These are phyloP conservation scores for Thymus mandschuricus DNA, from an alignment of 257 asterid genomes.

Conservation along the genomic window DNA sequence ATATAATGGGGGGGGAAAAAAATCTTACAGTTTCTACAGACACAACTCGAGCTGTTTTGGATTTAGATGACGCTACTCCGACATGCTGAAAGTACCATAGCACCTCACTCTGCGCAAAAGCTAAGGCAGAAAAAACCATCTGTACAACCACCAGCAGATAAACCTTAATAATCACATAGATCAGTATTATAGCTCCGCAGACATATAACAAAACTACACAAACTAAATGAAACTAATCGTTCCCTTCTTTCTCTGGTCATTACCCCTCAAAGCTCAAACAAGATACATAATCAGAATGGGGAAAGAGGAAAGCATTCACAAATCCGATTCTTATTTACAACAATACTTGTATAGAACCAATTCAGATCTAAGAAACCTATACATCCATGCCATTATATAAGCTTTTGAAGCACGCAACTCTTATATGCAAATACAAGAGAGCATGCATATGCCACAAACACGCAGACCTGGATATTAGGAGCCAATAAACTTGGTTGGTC, in stretches of 20 bases:
- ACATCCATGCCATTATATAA: conserved; percentile 12
- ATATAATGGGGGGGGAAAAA: conserved; percentile 17
- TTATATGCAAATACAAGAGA: conserved; percentile 3
- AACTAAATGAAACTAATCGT: neutral
- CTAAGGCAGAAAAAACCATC: conserved; percentile 99
- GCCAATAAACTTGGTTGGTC: conserved; percentile 99
- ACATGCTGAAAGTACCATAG: conserved; percentile 96
- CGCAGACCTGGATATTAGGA: conserved; percentile 93
- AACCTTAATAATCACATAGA: conserved; percentile 1
- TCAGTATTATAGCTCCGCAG: conserved; percentile 8
- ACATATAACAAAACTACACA: conserved; percentile 5
- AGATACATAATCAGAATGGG: conserved; percentile 2
- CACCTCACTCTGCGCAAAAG: conserved; percentile 96
- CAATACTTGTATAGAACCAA: conserved; percentile 17
- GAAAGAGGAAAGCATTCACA: neutral
- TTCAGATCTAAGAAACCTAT: conserved; percentile 3
- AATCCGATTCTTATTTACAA: conserved; percentile 6
- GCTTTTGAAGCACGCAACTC: neutral
- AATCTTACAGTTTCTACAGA: conserved; percentile 88
- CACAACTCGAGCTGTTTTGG: conserved; percentile 70
- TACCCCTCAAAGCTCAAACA: conserved; percentile 9
- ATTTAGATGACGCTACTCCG: conserved; percentile 79
- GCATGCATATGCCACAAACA: conserved; percentile 12
- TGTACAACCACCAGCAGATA: conserved; percentile 49
- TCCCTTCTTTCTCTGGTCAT: conserved; percentile 7